These are phyloP conservation scores for Hortiboletus flavorubellus DNA, from an alignment of 768 basidiomycete species.

Conservation along the genomic window DNA sequence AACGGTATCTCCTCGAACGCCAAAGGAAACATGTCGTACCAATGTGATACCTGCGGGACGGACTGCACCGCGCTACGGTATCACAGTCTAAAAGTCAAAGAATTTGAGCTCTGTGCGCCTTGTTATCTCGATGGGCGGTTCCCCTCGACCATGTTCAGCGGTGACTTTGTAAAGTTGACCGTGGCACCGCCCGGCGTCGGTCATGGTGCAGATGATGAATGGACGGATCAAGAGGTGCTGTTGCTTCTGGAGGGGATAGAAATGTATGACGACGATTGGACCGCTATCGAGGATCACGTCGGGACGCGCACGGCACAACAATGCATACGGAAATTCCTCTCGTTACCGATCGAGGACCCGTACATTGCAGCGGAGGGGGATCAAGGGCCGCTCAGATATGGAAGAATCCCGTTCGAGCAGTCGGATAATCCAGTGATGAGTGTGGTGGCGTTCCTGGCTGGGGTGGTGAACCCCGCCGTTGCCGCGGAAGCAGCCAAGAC, in stretches of 20 bases:
- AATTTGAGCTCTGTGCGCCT: constrained; percentile 84
- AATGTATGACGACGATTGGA: constrained; percentile 99
- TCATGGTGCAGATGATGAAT: constrained; percentile 56
- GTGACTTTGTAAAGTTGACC: constrained; percentile 91
- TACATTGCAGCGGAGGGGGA: constrained; percentile 78
- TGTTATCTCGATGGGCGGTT: constrained; percentile 98
- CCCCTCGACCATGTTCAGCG: constrained; percentile 93
- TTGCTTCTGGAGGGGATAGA: constrained; percentile 93
- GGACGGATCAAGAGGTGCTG: constrained; percentile 90
- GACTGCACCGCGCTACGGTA: constrained; percentile 90
- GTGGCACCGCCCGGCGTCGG: constrained; percentile 31
- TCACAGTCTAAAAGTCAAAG: constrained; percentile 89
- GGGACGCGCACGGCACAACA: constrained; percentile 89
- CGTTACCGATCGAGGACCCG: constrained; percentile 94
- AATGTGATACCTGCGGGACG: constrained; percentile 92
- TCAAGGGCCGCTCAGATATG: constrained; percentile 71
- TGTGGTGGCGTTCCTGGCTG: constrained; percentile 95
- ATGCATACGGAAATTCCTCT: constrained; percentile 93
- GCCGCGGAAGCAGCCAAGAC: constrained; percentile 93
- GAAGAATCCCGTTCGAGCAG: constrained; percentile 86
- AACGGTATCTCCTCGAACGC: constrained; percentile 45
- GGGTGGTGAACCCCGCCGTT: constrained; percentile 84
- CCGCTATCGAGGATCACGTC: constrained; percentile 88
- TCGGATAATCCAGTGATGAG: constrained; percentile 98
- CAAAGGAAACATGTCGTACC: constrained; percentile 53